phyloP scores from a whole-genome alignment of 129 eudicot species.

The Calendula officinalis region DNA sequence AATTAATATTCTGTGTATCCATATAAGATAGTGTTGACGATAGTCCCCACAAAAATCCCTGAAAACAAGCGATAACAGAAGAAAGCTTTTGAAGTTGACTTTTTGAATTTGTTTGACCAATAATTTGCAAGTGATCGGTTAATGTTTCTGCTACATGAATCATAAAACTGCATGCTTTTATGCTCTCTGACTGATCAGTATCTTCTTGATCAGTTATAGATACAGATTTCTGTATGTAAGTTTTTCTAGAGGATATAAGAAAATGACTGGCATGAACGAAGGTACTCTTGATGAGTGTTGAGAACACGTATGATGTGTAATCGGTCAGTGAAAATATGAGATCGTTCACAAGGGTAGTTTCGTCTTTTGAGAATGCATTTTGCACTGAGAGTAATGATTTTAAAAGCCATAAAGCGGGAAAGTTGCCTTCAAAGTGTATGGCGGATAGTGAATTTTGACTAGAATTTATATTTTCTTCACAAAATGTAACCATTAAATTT shows the following conservation, averaged over 20 bases:
- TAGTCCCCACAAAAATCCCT: slow-evolving; percentile 77
- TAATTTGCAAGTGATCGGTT: slow-evolving; percentile 35
- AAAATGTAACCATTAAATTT: slow-evolving; percentile 42
- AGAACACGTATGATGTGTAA: slow-evolving; percentile 65
- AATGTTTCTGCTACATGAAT: slow-evolving; percentile 40
- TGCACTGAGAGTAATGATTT: slow-evolving; percentile 58
- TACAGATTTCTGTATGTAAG: slow-evolving; percentile 21
- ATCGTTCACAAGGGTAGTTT: slow-evolving; percentile 28
- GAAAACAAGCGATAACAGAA: slow-evolving; percentile 52
- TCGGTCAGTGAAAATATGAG: slow-evolving; percentile 60
- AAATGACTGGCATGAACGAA: slow-evolving; percentile 40
- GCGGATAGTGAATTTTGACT: slow-evolving; percentile 32
- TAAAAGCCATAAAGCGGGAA: slow-evolving; percentile 60
- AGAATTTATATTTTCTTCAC: slow-evolving; percentile 44
- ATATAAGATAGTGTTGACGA: slow-evolving; percentile 48
- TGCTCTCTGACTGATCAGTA: slow-evolving; percentile 18
- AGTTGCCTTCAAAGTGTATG: slow-evolving; percentile 35
- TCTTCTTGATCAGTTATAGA: slow-evolving; percentile 23
- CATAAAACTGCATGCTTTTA: slow-evolving; percentile 33
- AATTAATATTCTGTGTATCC: slow-evolving; percentile 26
- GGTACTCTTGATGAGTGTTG: slow-evolving; percentile 52
- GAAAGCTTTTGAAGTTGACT: slow-evolving; percentile 43
- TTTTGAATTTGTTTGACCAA: slow-evolving; percentile 28
- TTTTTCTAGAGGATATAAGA: slow-evolving; percentile 27
- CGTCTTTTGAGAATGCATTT: slow-evolving; percentile 35